These are phyloP conservation scores for Colletotrichum sp. DNA, from an alignment of 2,329 filamentous ascomycete genomes.

Conservation along the genomic window DNA sequence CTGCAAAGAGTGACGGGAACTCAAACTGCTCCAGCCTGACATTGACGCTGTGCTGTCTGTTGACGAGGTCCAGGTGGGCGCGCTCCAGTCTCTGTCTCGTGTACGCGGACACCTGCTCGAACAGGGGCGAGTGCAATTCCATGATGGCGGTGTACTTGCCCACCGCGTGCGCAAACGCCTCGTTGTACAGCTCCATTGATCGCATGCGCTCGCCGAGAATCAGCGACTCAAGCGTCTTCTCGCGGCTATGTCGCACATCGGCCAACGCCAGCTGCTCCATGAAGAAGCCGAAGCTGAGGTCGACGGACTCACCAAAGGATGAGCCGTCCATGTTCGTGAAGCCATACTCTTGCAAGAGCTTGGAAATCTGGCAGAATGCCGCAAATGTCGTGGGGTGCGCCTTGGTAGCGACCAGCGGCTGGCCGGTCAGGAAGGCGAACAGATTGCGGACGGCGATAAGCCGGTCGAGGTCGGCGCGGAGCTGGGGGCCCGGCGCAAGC, in stretches of 20 bases:
- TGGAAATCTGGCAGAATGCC: slow-evolving; percentile 59
- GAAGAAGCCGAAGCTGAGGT: slow-evolving; percentile 74
- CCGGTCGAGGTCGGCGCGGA: slow-evolving; percentile 52
- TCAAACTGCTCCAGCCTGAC: slow-evolving; percentile 84
- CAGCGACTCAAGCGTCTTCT: slow-evolving; percentile 88
- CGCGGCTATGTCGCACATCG: slow-evolving; percentile 81
- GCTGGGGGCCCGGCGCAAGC: slow-evolving; percentile 35
- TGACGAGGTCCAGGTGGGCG: slow-evolving; percentile 79
- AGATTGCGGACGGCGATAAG: slow-evolving; percentile 67
- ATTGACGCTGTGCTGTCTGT: slow-evolving; percentile 73
- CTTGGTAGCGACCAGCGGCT: slow-evolving; percentile 66
- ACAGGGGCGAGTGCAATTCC: slow-evolving; percentile 71
- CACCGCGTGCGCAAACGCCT: slow-evolving; percentile 89
- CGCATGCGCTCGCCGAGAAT: slow-evolving; percentile 90
- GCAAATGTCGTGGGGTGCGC: slow-evolving; percentile 56
- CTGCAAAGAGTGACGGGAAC: slow-evolving; percentile 88
- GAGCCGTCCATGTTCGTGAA: slow-evolving; percentile 62
- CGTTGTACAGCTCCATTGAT: slow-evolving; percentile 82
- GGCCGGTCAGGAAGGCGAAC: slow-evolving; percentile 69
- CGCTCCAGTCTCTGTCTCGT: slow-evolving; percentile 84
- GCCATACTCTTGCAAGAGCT: slow-evolving; percentile 60
- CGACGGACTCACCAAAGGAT: slow-evolving; percentile 64
- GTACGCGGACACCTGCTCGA: slow-evolving; percentile 68
- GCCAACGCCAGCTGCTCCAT: slow-evolving; percentile 78
- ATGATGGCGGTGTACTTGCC: slow-evolving; percentile 83